Conservation (phyloP, 192 early-diverging fungal genomes). For the Piromyces finnis region DNA sequence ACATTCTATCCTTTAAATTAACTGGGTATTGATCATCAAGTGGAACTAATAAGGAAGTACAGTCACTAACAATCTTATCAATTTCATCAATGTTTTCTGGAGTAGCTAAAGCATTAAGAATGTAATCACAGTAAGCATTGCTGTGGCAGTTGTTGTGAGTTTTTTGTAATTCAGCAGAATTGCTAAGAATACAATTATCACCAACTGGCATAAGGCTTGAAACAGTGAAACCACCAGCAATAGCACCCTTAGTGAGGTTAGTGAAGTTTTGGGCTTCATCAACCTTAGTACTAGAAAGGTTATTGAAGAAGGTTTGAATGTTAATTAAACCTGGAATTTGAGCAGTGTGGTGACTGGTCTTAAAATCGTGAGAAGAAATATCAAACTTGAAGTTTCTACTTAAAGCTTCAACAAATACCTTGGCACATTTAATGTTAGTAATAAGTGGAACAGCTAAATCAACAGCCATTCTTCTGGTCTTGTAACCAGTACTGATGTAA, state of each 20-base stretch:
- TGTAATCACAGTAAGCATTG: constrained; percentile 50
- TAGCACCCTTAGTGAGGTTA: constrained; percentile 44
- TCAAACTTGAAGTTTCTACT: constrained; percentile 56
- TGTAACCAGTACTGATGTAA: constrained; percentile 89
- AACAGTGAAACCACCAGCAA: constrained; percentile 74
- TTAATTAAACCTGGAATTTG: constrained; percentile 77
- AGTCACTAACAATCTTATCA: constrained; percentile 30
- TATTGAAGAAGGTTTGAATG: constrained; percentile 47
- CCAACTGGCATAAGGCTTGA: constrained; percentile 42
- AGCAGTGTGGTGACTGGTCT: constrained; percentile 69
- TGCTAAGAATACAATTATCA: constrained; percentile 18
- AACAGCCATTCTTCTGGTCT: constrained; percentile 89
- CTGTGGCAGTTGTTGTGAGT: constrained; percentile 22
- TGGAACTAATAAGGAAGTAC: constrained; percentile 36
- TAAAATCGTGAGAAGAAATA: constrained; percentile 71
- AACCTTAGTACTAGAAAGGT: constrained; percentile 15
- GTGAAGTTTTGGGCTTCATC: constrained; percentile 28
- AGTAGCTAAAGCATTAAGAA: constrained; percentile 6
- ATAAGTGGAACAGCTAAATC: constrained; percentile 93
- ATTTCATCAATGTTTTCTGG: constrained; percentile 44
- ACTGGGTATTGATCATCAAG: constrained; percentile 22
- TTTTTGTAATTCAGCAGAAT: constrained; percentile 25
- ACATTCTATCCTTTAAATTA: constrained; percentile 29
- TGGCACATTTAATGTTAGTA: constrained; percentile 98
- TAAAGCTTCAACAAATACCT: constrained; percentile 91